Conservation (phyloP, 129 eudicot species). For the Logfia minima region DNA sequence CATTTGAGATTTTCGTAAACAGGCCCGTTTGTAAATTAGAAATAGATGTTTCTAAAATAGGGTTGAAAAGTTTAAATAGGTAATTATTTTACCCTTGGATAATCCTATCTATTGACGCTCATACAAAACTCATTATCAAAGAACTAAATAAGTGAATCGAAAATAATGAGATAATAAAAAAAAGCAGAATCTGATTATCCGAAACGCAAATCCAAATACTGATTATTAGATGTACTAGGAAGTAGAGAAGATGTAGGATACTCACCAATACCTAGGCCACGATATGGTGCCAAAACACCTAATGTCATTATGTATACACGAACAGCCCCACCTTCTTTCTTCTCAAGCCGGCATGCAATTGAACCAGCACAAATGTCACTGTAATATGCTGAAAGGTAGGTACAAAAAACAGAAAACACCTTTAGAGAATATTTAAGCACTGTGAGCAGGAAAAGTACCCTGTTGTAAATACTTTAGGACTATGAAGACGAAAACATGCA, state of each 20-base stretch:
- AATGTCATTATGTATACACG: conserved; percentile 94
- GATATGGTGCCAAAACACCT: conserved; percentile 99
- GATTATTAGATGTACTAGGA: neutral
- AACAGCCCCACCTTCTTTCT: conserved; percentile 80
- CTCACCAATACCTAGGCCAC: conserved; percentile 92
- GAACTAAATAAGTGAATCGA: neutral
- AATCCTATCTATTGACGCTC: no score
- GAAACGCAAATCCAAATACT: neutral
- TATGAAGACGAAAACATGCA: neutral
- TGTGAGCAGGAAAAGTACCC: no score
- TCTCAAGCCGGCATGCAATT: conserved; percentile 93
- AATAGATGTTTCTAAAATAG: neutral
- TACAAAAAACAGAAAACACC: neutral
- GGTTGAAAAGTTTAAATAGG: no score
- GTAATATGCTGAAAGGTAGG: conserved; percentile 71
- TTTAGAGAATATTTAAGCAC: neutral
- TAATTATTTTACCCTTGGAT: no score
- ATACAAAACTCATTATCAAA: no score
- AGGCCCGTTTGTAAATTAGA: no score
- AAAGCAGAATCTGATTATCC: neutral
- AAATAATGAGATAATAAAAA: neutral
- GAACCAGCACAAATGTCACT: conserved; percentile 96
- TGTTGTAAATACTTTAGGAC: neutral
- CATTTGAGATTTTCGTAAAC: no score
- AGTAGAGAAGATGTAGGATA: conserved; percentile 22